Evolutionary conservation across 2,329 filamentous ascomycete species (phyloP), one percentile per base, ranked within the genome.

Genomic region (Orbilia javanica): DNA sequence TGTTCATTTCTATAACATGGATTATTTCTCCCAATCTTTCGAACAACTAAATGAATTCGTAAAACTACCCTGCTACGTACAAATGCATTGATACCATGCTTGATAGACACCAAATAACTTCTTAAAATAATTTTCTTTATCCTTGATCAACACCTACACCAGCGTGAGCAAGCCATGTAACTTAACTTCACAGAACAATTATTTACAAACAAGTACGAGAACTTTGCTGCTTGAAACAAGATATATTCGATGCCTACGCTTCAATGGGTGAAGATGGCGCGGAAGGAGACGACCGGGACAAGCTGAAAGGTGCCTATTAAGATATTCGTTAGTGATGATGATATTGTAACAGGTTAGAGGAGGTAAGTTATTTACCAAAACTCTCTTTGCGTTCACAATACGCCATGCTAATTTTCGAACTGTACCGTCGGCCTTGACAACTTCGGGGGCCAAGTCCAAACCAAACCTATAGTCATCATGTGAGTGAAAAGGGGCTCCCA

Each of bases 371-470:
- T 92, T 86, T 86, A 96, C 93, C 85, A 98, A 84, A 80, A 97
- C 96, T 85, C 94, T 93, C 87, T 97, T 97, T 39, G 96, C 96
- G 83, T 97, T 97, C 84, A 92, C 96, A 80, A 99, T 93, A 82
- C 96, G 89, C 94, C 95, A 97, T 4, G 94, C 94, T 79, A 99
- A 86, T 83, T 97, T 97, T 82, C 88, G 90, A 76, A 98, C 92
- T 81, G 91, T 96, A 4, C 96, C 93, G 85, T 99, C 96, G 0
- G 94, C 94, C 65, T 92, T 90, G 34, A 99, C 96, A 0, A 98
- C 95, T 52, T 93, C 93, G 0, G 94, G 91, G 1, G 96, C 93
- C 83, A 99, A 94, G 84, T 99, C 96, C 77, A 99, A 92, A 64
- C 94, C 96, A 83, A 99, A 92, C 87, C 88, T 89, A 71, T 53